phyloP scores from a whole-genome alignment of 2,329 filamentous ascomycete species.

The Capronia epimyces region DNA sequence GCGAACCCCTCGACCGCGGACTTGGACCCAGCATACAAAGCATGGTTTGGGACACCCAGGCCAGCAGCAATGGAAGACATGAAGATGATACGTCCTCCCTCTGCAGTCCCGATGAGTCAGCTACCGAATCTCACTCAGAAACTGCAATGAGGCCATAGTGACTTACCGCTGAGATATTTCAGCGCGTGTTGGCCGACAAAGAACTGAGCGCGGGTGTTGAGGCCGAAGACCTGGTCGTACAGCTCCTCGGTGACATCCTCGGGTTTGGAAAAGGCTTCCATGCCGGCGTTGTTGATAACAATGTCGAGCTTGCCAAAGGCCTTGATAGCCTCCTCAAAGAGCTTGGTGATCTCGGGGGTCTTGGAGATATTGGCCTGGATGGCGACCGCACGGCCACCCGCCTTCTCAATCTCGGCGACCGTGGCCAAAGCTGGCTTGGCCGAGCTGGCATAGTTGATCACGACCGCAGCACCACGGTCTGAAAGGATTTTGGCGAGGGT shows the following conservation, averaged over 20 bases:
- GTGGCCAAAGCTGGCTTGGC: constrained; percentile 36
- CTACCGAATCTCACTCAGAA: background rate
- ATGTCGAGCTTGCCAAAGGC: constrained; percentile 31
- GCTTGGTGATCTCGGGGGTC: constrained; percentile 42
- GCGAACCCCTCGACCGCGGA: constrained; percentile 68
- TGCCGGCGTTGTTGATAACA: constrained; percentile 28
- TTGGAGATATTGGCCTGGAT: constrained; percentile 45
- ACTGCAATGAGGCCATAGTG: background rate
- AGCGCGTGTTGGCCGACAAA: constrained; percentile 65
- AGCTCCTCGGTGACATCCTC: constrained; percentile 60
- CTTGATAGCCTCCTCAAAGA: constrained; percentile 40
- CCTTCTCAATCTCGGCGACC: constrained; percentile 29
- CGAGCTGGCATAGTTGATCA: constrained; percentile 44
- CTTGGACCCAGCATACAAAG: constrained; percentile 66
- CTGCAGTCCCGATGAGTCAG: constrained; percentile 14
- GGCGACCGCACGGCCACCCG: constrained; percentile 38
- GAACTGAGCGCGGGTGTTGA: constrained; percentile 60
- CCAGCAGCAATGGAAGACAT: constrained; percentile 55
- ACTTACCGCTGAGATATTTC: constrained; percentile 51
- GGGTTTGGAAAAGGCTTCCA: constrained; percentile 45
- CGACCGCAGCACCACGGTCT: constrained; percentile 32
- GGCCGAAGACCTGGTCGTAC: constrained; percentile 55
- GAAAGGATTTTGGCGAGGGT: constrained; percentile 36
- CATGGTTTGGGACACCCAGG: constrained; percentile 64
- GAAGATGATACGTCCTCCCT: constrained; percentile 50